phyloP scores from a whole-genome alignment of 1,284 basidiomycete species.

The Porogramme epimiltina region DNA sequence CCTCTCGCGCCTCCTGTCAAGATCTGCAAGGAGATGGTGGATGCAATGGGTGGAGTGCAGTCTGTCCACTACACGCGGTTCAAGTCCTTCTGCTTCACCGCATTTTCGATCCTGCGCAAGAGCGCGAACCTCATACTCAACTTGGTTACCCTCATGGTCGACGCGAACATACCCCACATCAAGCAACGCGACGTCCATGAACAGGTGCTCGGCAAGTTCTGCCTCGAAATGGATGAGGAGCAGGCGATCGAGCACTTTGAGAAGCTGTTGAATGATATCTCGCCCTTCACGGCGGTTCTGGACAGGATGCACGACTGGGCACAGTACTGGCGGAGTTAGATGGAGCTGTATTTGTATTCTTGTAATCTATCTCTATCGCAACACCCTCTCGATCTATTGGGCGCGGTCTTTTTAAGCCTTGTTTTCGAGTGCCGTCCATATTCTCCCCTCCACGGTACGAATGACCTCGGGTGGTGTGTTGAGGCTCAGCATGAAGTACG shows the following conservation, averaged over 20 bases:
- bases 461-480: constrained; percentile 65
- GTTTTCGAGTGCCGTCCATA: constrained; percentile 40
- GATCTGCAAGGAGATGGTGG: constrained; percentile 99
- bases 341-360: neutral
- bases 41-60: constrained; percentile 96
- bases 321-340: constrained; percentile 78
- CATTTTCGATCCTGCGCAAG: constrained; percentile 94
- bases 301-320: constrained; percentile 90
- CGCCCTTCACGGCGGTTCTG: constrained; percentile 90
- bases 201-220: constrained; percentile 96
- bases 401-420: neutral
- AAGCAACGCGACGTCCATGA: constrained; percentile 85
- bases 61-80: constrained; percentile 93
- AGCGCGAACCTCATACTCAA: constrained; percentile 98
- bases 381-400: neutral
- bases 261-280: constrained; percentile 90
- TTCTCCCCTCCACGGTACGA: constrained; percentile 59
- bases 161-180: constrained; percentile 98
- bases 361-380: neutral
- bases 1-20: constrained; percentile 98
- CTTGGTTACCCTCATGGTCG: constrained; percentile 95
- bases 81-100: constrained; percentile 95
- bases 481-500: constrained; percentile 94
- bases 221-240: constrained; percentile 91
- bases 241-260: constrained; percentile 98